A percentile compares a stretch with the other conserved stretches of the same genome.
Conservation (phyloP, 2,329 filamentous ascomycete genomes). For the Hypoxylon sp. region DNA sequence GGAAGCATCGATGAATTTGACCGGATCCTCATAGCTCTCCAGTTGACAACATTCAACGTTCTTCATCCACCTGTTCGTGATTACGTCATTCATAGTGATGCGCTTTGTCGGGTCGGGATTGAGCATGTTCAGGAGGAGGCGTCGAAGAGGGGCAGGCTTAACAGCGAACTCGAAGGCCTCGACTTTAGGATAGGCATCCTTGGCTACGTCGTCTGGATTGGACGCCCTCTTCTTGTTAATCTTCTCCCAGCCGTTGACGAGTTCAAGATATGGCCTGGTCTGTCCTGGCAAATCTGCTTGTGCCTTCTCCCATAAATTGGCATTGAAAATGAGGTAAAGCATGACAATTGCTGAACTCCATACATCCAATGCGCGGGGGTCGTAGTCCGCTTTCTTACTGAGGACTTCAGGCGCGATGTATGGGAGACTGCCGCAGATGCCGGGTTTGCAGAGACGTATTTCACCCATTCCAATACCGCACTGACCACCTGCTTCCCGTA, state of each 20-base stretch:
- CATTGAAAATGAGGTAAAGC: constrained; percentile 80
- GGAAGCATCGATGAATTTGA: constrained; percentile 73
- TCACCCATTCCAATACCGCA: constrained; percentile 82
- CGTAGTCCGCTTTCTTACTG: constrained; percentile 74
- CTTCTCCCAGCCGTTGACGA: constrained; percentile 77
- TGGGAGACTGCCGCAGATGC: constrained; percentile 86
- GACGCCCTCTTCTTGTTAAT: constrained; percentile 71
- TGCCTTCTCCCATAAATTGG: constrained; percentile 81
- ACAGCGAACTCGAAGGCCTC: constrained; percentile 75
- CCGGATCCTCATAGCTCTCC: constrained; percentile 75
- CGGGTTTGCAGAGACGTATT: constrained; percentile 79
- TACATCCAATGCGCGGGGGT: constrained; percentile 85
- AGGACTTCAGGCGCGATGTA: constrained; percentile 92
- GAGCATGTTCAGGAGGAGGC: constrained; percentile 84
- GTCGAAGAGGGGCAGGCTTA: constrained; percentile 77
- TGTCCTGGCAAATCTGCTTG: constrained; percentile 57
- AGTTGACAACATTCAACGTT: constrained; percentile 84
- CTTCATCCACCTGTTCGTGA: constrained; percentile 80
- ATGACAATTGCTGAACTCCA: constrained; percentile 91
- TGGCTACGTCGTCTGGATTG: constrained; percentile 60
- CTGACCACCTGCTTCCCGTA: constrained; percentile 79
- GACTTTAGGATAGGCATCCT: constrained; percentile 76
- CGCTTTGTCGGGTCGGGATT: constrained; percentile 82
- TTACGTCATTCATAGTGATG: constrained; percentile 76
- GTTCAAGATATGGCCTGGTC: constrained; percentile 73